Evolutionary conservation across 257 asterid species (phyloP).

Genomic region (Cinchona pubescens): DNA sequence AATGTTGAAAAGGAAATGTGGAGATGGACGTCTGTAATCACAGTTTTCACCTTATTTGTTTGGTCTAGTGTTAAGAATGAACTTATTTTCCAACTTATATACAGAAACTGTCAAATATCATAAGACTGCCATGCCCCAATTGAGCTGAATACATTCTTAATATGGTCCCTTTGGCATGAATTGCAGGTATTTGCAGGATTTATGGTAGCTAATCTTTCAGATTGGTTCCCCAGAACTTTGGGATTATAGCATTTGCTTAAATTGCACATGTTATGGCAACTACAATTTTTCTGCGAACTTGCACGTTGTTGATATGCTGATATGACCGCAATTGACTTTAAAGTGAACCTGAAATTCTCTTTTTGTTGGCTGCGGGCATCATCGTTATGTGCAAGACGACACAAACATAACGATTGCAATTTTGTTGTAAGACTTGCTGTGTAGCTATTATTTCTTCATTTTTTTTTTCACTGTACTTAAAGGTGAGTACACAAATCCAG

Average conservation of each 20-base stretch:
- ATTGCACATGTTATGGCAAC: not conserved
- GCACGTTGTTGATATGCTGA: not conserved
- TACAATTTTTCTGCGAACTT: not conserved
- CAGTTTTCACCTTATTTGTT: not conserved
- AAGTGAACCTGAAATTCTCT: not conserved
- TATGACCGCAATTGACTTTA: not conserved
- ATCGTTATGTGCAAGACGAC: slow-evolving; percentile 3
- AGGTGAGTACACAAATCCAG: not conserved
- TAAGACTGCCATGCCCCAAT: not conserved
- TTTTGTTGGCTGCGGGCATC: not conserved
- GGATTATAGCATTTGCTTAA: slow-evolving; percentile 49
- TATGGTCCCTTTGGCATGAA: not conserved
- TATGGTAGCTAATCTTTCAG: slow-evolving; percentile 79
- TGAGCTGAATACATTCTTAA: not conserved
- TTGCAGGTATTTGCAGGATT: slow-evolving; percentile 93
- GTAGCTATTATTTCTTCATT: slow-evolving; percentile 7
- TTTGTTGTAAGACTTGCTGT: slow-evolving; percentile 10
- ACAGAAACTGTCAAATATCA: not conserved
- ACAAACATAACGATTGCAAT: not conserved
- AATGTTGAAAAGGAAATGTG: not conserved
- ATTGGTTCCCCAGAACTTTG: slow-evolving; percentile 49
- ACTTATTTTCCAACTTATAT: not conserved
- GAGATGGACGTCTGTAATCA: not conserved
- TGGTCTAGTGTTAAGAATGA: not conserved
- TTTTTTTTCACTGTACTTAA: slow-evolving; percentile 3